A percentile compares a stretch with the other conserved stretches of the same genome.
Evolutionary conservation across 2,329 filamentous ascomycete species (phyloP).

Genomic region (Fusarium burgessii): DNA sequence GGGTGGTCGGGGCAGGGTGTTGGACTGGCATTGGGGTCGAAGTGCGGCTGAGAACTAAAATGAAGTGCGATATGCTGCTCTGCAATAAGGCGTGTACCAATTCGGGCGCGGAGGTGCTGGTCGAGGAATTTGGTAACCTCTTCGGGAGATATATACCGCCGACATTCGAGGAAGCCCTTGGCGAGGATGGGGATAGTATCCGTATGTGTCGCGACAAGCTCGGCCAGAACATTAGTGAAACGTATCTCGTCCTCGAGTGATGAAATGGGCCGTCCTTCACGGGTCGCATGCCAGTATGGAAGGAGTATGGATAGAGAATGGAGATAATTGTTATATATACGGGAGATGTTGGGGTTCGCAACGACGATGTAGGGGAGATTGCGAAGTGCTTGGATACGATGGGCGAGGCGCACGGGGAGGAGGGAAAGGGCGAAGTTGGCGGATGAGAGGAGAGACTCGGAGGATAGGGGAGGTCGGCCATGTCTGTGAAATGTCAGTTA

Average conservation of each 20-base stretch:
- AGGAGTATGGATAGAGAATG: slow-evolving; percentile 92
- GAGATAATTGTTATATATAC: slow-evolving; percentile 96
- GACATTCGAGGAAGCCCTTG: slow-evolving; percentile 90
- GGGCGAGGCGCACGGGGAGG: slow-evolving; percentile 90
- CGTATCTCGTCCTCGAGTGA: slow-evolving; percentile 87
- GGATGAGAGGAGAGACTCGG: slow-evolving; percentile 83
- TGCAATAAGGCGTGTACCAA: slow-evolving; percentile 92
- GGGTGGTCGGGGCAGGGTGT: slow-evolving; percentile 64
- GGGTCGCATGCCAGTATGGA: slow-evolving; percentile 74
- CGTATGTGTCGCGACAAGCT: slow-evolving; percentile 93
- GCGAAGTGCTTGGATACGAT: slow-evolving; percentile 91
- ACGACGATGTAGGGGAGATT: slow-evolving; percentile 98
- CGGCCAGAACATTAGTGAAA: slow-evolving; percentile 92
- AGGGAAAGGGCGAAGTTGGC: slow-evolving; percentile 96
- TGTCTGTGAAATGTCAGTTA: slow-evolving; percentile 57
- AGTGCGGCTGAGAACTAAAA: slow-evolving; percentile 75
- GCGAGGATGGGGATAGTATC: slow-evolving; percentile 96
- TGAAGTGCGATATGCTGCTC: slow-evolving; percentile 98
- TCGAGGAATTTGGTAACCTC: slow-evolving; percentile 95
- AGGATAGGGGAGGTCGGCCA: slow-evolving; percentile 86
- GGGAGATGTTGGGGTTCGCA: slow-evolving; percentile 93
- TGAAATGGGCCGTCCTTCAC: slow-evolving; percentile 53
- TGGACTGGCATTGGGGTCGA: slow-evolving; percentile 64
- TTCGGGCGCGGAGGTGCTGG: slow-evolving; percentile 91
- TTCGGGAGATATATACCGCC: slow-evolving; percentile 84